phyloP scores from a whole-genome alignment of 805 yeast species.

The Cyberlindnera subsufficiens region DNA sequence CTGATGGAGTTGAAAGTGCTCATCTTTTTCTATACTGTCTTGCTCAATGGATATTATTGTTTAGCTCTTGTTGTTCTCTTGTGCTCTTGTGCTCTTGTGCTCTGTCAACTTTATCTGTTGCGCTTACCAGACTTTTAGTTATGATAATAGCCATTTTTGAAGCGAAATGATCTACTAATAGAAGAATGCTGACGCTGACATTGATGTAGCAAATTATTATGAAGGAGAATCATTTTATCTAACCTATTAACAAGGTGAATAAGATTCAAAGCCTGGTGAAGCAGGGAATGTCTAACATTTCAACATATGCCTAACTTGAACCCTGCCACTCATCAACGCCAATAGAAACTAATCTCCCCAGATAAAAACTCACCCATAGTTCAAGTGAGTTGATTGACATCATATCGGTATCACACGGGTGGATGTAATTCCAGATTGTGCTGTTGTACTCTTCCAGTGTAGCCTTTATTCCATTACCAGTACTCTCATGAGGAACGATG shows the following conservation, averaged over 20 bases:
- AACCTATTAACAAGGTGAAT: too few relatives aligned
- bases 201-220: too few relatives aligned
- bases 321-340: slow-evolving; percentile 1
- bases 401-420: slow-evolving; percentile 35
- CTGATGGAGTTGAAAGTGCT: slow-evolving; percentile 62
- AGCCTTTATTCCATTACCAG: too few relatives aligned
- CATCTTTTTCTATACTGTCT: slow-evolving; percentile 14
- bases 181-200: too few relatives aligned
- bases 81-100: not conserved
- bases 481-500: not conserved
- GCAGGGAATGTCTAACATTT: too few relatives aligned
- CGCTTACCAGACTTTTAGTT: too few relatives aligned
- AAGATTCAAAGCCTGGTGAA: too few relatives aligned
- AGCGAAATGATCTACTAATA: too few relatives aligned
- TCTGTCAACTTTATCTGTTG: too few relatives aligned
- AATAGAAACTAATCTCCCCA: slow-evolving; percentile 1
- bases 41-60: not conserved
- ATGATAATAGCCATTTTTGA: too few relatives aligned
- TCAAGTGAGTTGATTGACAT: slow-evolving; percentile 18
- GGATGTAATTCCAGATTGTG: slow-evolving; percentile 26
- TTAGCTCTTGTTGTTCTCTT: not conserved
- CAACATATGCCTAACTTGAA: too few relatives aligned
- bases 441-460: slow-evolving; percentile 4
- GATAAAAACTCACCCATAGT: slow-evolving; percentile 25
- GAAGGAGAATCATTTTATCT: too few relatives aligned